These are phyloP conservation scores for Trichoderma cornu-damae DNA, from an alignment of 2,329 filamentous ascomycete species.

Conservation along the genomic window DNA sequence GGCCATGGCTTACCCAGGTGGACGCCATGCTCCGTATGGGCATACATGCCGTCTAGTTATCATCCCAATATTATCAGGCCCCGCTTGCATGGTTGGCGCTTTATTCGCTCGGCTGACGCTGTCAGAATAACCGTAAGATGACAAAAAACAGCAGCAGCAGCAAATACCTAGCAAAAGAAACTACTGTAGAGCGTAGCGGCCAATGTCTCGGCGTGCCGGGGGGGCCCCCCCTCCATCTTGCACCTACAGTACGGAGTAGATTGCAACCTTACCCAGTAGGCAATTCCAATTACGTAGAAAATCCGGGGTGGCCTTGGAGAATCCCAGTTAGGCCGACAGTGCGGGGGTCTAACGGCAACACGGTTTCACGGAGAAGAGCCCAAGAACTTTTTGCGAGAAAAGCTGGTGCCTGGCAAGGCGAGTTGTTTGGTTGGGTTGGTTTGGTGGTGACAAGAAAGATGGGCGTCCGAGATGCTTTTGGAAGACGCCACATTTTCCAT, in stretches of 20 bases:
- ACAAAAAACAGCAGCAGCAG: too few species aligned
- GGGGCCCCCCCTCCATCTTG: not conserved
- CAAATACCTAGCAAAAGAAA: not conserved
- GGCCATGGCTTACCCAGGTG: not conserved
- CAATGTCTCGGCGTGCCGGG: not conserved
- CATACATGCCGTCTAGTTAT: too few species aligned
- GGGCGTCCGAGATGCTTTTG: not conserved
- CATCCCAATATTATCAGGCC: not conserved
- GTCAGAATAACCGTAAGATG: too few species aligned
- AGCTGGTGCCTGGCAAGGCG: conserved; percentile 1
- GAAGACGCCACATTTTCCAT: not conserved
- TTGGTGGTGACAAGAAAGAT: not conserved
- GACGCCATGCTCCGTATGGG: too few species aligned
- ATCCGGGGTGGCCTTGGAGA: not conserved
- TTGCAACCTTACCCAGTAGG: not conserved
- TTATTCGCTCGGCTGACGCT: not conserved
- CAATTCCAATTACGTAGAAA: not conserved
- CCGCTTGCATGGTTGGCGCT: not conserved
- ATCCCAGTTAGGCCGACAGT: not conserved
- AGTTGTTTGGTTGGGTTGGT: conserved; percentile 6
- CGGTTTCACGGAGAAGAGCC: not conserved
- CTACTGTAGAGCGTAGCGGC: not conserved
- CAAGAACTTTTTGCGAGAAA: not conserved
- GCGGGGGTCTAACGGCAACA: not conserved
- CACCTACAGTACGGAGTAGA: not conserved